phyloP scores from a whole-genome alignment of 768 basidiomycete species.

The Boletellus ananiceps region DNA sequence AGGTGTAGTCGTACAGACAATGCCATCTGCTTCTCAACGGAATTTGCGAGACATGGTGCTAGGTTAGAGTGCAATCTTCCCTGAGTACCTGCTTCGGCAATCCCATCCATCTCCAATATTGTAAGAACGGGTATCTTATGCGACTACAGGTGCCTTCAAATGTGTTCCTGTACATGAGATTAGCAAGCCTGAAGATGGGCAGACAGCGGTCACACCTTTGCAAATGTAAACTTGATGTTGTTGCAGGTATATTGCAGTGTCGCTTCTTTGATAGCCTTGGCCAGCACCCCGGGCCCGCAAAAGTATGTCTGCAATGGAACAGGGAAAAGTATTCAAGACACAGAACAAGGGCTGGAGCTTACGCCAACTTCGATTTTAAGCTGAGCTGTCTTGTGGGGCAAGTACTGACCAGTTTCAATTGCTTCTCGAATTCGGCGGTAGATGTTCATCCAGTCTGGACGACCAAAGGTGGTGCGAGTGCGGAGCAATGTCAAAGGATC shows the following conservation, averaged over 20 bases:
- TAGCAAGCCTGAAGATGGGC: not conserved
- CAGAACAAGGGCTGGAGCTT: slow-evolving; percentile 28
- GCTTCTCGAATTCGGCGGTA: slow-evolving; percentile 70
- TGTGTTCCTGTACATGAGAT: slow-evolving; percentile 14
- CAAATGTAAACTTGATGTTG: slow-evolving; percentile 71
- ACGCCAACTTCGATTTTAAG: slow-evolving; percentile 83
- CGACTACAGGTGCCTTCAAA: slow-evolving; percentile 5
- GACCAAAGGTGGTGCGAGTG: slow-evolving; percentile 86
- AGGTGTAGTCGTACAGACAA: too few species aligned
- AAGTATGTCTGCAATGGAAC: slow-evolving; percentile 64
- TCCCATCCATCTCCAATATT: not conserved
- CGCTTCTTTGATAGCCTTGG: slow-evolving; percentile 72
- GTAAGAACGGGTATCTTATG: not conserved
- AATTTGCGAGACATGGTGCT: not conserved
- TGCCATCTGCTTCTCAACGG: too few species aligned
- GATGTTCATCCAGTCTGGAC: slow-evolving; percentile 85
- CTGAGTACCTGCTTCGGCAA: not conserved
- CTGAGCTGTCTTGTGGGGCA: slow-evolving; percentile 73
- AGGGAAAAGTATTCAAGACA: not conserved
- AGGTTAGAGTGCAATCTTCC: not conserved
- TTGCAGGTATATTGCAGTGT: slow-evolving; percentile 50
- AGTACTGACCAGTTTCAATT: slow-evolving; percentile 78
- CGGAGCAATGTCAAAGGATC: slow-evolving; percentile 87
- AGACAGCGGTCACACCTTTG: slow-evolving; percentile 54
- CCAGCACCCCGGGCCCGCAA: slow-evolving; percentile 76